Evolutionary conservation across 306 rosid genomes (phyloP).

Genomic region (Fragaria nilgerrensis): DNA sequence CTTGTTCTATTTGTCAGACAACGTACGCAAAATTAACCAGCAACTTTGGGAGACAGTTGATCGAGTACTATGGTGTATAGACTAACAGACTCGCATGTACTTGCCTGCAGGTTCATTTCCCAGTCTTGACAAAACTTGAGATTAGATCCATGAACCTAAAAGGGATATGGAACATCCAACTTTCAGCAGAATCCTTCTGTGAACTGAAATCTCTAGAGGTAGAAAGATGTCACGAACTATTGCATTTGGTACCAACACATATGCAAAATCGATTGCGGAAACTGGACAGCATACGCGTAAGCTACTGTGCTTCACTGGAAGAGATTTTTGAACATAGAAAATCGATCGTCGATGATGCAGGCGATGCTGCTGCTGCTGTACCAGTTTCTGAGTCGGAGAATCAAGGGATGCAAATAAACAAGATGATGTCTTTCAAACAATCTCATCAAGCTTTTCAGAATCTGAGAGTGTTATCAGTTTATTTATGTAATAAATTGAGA

Average conservation of each 20-base stretch:
- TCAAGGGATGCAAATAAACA: background rate
- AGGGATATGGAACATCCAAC: background rate
- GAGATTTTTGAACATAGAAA: background rate
- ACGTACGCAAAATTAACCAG: no score
- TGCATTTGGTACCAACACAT: background rate
- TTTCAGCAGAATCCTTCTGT: background rate
- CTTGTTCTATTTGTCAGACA: no score
- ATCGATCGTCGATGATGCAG: background rate
- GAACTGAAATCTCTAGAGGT: background rate
- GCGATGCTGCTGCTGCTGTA: background rate
- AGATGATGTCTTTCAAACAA: background rate
- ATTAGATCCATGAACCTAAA: background rate
- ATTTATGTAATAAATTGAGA: background rate
- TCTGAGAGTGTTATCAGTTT: background rate
- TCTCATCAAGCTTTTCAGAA: slow-evolving; percentile 1
- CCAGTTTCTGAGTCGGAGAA: background rate
- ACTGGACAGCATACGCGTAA: background rate
- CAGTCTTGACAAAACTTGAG: background rate
- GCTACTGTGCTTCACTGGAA: background rate
- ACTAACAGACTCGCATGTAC: background rate
- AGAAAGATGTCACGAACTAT: background rate
- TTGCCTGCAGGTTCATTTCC: background rate
- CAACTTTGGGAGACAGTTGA: no score
- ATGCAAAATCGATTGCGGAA: slow-evolving; percentile 12
- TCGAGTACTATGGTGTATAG: no score